A percentile compares a stretch with the other conserved stretches of the same genome.
Conservation (phyloP, 1,284 basidiomycete genomes). For the Pisolithus thermaeus region DNA sequence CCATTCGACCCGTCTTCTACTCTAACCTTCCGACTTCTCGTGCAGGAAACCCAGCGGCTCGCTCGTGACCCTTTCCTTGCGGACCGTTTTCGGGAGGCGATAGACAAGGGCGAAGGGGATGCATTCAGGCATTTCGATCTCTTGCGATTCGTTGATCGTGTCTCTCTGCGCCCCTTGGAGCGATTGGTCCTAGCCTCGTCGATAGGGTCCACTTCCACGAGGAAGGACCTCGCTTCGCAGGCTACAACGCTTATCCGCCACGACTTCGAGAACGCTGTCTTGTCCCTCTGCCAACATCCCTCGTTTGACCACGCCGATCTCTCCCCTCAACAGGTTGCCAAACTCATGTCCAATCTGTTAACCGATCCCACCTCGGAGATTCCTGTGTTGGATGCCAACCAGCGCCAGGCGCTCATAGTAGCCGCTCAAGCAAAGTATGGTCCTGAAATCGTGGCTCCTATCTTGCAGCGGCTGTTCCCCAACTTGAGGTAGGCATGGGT, state of each 20-base stretch:
- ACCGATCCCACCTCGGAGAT: slow-evolving; percentile 59
- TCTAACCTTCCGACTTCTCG: slow-evolving; percentile 74
- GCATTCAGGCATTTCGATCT: slow-evolving; percentile 77
- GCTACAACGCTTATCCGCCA: slow-evolving; percentile 61
- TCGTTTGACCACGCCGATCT: slow-evolving; percentile 78
- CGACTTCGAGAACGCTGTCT: slow-evolving; percentile 72
- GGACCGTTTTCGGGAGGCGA: slow-evolving; percentile 79
- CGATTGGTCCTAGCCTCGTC: slow-evolving; percentile 70
- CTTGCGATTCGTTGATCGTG: slow-evolving; percentile 68
- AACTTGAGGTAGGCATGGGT: slow-evolving; percentile 50
- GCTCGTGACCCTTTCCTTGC: slow-evolving; percentile 83
- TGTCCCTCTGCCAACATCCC: slow-evolving; percentile 68
- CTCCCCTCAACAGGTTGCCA: slow-evolving; percentile 65
- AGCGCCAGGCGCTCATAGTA: slow-evolving; percentile 66
- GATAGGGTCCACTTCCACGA: slow-evolving; percentile 61
- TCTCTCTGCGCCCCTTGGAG: slow-evolving; percentile 75
- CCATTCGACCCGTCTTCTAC: slow-evolving; percentile 65
- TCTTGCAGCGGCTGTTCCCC: slow-evolving; percentile 44
- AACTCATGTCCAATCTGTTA: slow-evolving; percentile 76
- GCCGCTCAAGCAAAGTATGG: slow-evolving; percentile 76
- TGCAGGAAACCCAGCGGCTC: slow-evolving; percentile 83
- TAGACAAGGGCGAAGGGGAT: slow-evolving; percentile 80
- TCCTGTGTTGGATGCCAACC: slow-evolving; percentile 61
- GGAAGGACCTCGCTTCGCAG: slow-evolving; percentile 66
- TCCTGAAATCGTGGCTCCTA: slow-evolving; percentile 44